A percentile compares a stretch with the other conserved stretches of the same genome.
Conservation (phyloP, 179 eudicot genomes). For the Patellifolia procumbens region DNA sequence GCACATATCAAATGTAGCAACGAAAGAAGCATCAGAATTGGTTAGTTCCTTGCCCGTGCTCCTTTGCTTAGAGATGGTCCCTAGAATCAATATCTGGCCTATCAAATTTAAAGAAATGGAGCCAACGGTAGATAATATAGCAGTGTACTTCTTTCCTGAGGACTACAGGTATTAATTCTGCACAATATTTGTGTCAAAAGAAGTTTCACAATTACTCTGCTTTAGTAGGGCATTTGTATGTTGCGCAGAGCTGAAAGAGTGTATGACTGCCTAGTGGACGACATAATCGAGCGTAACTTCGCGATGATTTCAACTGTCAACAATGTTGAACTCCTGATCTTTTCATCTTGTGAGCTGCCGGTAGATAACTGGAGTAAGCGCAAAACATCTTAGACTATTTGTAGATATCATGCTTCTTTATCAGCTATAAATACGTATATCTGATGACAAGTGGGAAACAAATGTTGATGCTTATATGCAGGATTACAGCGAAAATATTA, state of each 20-base stretch:
- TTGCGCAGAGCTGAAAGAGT: slow-evolving; percentile 32
- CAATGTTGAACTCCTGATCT: slow-evolving; percentile 29
- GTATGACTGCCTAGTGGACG: slow-evolving; percentile 35
- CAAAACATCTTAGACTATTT: not conserved
- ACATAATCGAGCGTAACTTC: slow-evolving; percentile 23
- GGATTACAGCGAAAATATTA: slow-evolving; percentile 33
- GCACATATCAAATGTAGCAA: slow-evolving; percentile 24
- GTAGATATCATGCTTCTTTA: not conserved
- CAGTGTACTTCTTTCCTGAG: slow-evolving; percentile 35
- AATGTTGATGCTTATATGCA: slow-evolving; percentile 20
- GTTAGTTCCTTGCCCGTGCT: slow-evolving; percentile 25
- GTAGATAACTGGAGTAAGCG: slow-evolving; percentile 30
- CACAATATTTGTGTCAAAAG: not conserved
- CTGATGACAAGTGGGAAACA: not conserved
- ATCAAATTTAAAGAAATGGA: slow-evolving; percentile 21
- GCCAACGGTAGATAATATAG: slow-evolving; percentile 24
- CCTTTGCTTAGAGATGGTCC: slow-evolving; percentile 25
- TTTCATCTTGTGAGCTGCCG: slow-evolving; percentile 34
- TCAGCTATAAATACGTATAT: not conserved
- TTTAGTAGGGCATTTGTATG: not conserved
- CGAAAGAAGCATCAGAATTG: slow-evolving; percentile 23
- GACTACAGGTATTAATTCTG: slow-evolving; percentile 17
- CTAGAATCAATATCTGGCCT: slow-evolving; percentile 32
- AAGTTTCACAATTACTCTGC: not conserved
- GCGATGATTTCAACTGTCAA: slow-evolving; percentile 29